Conservation (phyloP, 1,284 basidiomycete species). For the Neolentinus lepideus region DNA sequence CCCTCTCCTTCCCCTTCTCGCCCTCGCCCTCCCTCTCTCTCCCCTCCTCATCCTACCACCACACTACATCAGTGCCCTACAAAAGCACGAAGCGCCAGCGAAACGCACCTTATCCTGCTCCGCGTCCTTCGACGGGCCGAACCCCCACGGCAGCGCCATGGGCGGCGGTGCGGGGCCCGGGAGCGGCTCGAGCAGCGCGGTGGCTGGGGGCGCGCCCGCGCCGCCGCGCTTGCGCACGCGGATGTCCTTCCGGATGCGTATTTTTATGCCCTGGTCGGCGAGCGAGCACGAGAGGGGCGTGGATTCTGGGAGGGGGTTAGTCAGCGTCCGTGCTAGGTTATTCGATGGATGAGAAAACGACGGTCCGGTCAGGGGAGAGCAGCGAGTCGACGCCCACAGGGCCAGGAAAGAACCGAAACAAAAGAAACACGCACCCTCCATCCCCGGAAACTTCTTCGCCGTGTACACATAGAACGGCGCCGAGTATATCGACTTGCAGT, state of each 20-base stretch:
- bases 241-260: constrained; percentile 86
- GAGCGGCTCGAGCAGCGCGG: background rate
- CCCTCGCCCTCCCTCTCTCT: background rate
- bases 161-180: background rate
- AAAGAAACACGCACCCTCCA: constrained; percentile 70
- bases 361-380: no score
- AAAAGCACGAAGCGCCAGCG: background rate
- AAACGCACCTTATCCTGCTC: background rate
- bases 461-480: constrained; percentile 88
- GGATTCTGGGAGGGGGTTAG: constrained; percentile 48
- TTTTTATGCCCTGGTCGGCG: constrained; percentile 90
- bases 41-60: background rate
- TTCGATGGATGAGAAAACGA: no score
- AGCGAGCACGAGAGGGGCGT: constrained; percentile 83
- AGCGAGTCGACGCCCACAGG: no score
- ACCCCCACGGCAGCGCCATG: background rate
- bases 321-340: no score
- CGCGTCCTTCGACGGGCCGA: background rate
- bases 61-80: background rate
- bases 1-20: background rate
- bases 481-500: constrained; percentile 86
- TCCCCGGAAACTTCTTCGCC: constrained; percentile 91
- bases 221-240: constrained; percentile 58
- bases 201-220: background rate
- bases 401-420: no score